Evolutionary conservation across 805 yeast genomes (phyloP).

Genomic region (Schizosaccharomyces cryophilus): DNA sequence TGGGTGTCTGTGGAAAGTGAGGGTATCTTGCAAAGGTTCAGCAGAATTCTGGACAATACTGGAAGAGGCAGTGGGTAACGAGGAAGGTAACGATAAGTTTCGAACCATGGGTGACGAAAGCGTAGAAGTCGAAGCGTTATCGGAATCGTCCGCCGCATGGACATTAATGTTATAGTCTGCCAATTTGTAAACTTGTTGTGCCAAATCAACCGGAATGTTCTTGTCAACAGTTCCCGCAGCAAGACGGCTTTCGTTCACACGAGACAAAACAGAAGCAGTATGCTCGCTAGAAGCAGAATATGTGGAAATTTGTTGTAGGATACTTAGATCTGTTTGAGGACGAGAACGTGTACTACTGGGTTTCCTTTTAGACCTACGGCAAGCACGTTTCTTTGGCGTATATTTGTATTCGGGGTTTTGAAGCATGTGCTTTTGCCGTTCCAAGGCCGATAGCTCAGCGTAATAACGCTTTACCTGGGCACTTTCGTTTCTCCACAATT

Average conservation of each 20-base stretch:
- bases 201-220: no score
- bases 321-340: neutral
- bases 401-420: constrained; percentile 1
- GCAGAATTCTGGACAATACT: no score
- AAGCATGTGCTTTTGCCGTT: neutral
- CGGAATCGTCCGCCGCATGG: no score
- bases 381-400: neutral
- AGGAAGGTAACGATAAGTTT: neutral
- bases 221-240: no score
- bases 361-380: no score
- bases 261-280: neutral
- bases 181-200: no score
- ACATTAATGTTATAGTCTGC: no score
- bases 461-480: neutral
- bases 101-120: neutral
- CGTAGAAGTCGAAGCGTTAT: neutral
- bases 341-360: neutral
- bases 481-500: constrained; percentile 23
- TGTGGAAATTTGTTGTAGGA: neutral
- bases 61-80: neutral
- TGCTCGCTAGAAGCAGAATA: neutral
- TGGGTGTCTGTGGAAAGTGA: no score
- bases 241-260: no score
- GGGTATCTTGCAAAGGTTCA: no score
- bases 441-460: neutral